Base-by-base conservation (phyloP, 2,329 filamentous ascomycete genomes). In the Alternaria triticina region DNA sequence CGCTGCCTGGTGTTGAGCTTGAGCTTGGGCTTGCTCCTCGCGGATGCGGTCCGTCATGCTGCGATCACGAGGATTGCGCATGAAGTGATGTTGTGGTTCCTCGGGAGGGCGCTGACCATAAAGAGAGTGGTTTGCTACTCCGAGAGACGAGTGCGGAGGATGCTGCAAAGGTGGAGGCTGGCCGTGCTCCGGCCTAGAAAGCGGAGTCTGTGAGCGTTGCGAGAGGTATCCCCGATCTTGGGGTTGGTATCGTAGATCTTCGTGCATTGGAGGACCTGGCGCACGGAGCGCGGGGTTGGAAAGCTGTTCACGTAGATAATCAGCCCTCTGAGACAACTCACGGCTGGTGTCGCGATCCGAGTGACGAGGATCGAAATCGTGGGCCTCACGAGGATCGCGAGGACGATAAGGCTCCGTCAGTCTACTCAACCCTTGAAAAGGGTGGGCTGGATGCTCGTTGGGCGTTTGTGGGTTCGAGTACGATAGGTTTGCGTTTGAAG, bases 391-490 rank as follows among this genome's bases (percentile, higher is more conserved):
- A 51, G 70, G 67, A 62, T 77, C 74, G 10, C 74, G 74, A 22
- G 63, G 61, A 27, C 76, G 74, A 57, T 74, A 78, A 15, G 66
- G 67, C 12, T 79, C 76, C 10, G 68, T 61, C 28, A 76, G 65
- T 33, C 66, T 56, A 54, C 68, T 70, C 22, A 69, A 62, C 10
- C 66, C 70, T 17, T 77, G 71, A 46, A 74, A 62, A 46, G 74
- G 70, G 27, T 64, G 71, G 8, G 62, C 62, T 20, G 72, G 61
- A 59, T 77, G 70, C 51, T 79, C 76, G 44, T 62, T 74, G 2
- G 75, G 76, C 25, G 76, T 75, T 36, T 76, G 75, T 22, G 77
- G 71, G 30, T 76, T 77, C 0, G 77, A 75, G 57, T 78, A 80
- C 4, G 70, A 63, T n/a, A 77, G 15, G 12, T 59, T 69, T 9